phyloP scores from a whole-genome alignment of 1,284 basidiomycete species.

The Xerocomus minutiporus region DNA sequence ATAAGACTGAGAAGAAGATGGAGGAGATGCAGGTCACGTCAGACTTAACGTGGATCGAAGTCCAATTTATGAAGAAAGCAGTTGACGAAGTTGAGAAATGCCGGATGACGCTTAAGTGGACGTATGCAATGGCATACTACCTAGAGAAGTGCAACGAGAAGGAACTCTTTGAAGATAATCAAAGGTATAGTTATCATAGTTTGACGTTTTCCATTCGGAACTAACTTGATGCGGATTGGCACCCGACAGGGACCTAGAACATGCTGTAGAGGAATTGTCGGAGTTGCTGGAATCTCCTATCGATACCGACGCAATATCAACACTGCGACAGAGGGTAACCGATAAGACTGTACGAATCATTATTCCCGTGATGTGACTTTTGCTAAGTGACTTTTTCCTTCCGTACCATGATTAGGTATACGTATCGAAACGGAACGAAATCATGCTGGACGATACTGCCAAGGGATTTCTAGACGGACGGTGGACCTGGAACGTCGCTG shows the following conservation, averaged over 20 bases:
- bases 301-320: conserved; percentile 78
- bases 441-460: conserved; percentile 91
- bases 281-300: conserved; percentile 90
- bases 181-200: conserved; percentile 52
- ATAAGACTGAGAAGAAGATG: conserved; percentile 99
- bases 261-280: conserved; percentile 91
- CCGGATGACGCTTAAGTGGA: conserved; percentile 97
- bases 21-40: conserved; percentile 96
- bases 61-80: conserved; percentile 97
- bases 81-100: conserved; percentile 89
- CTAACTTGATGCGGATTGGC: conserved; percentile 1
- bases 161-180: conserved; percentile 96
- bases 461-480: conserved; percentile 85
- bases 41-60: conserved; percentile 95
- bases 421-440: conserved; percentile 93
- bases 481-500: conserved; percentile 68
- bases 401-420: conserved; percentile 59
- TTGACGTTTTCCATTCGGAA: background rate
- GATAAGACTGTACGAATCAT: conserved; percentile 75
- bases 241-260: conserved; percentile 76
- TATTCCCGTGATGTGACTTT: background rate
- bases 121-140: conserved; percentile 99
- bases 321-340: conserved; percentile 86
- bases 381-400: conserved; percentile 2
- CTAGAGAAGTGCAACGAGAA: conserved; percentile 86